Evolutionary conservation across 768 basidiomycete genomes (phyloP).

Genomic region (Phlegmacium glaucopus): DNA sequence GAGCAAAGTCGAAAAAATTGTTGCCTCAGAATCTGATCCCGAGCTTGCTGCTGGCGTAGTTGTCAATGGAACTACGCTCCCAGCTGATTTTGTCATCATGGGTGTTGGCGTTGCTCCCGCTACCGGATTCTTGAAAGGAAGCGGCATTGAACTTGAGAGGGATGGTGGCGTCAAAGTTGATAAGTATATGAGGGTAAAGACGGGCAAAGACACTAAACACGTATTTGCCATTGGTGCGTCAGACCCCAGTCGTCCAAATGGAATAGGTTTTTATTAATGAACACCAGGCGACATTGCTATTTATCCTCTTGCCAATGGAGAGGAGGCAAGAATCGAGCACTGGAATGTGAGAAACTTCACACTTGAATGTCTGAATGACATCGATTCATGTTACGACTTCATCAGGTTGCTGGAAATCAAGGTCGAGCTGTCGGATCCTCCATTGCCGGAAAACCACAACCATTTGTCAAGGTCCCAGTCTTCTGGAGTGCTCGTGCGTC

Average conservation of each 20-base stretch:
- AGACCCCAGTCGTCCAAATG: background rate
- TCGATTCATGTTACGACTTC: background rate
- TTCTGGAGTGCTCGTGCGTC: conserved; percentile 89
- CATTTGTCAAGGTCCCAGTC: conserved; percentile 78
- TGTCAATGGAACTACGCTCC: conserved; percentile 59
- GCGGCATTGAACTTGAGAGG: conserved; percentile 64
- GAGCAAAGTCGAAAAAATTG: conserved; percentile 63
- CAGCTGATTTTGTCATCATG: conserved; percentile 78
- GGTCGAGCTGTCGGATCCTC: conserved; percentile 80
- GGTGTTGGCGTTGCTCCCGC: conserved; percentile 86
- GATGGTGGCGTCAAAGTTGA: conserved; percentile 80
- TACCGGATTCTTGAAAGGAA: conserved; percentile 74
- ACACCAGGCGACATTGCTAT: conserved; percentile 71
- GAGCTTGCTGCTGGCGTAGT: conserved; percentile 61
- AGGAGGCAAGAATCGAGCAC: conserved; percentile 71
- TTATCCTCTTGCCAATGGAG: conserved; percentile 63
- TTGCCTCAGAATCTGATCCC: conserved; percentile 49
- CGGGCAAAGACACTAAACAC: conserved; percentile 37
- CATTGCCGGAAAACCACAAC: conserved; percentile 60
- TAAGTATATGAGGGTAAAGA: conserved; percentile 60
- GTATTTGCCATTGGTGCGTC: conserved; percentile 68
- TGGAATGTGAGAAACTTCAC: conserved; percentile 66
- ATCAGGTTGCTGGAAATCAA: conserved; percentile 78
- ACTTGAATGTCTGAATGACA: background rate
- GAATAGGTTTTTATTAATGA: background rate